Evolutionary conservation across 179 eudicot species (phyloP).

Genomic region (Corrigiola litoralis): DNA sequence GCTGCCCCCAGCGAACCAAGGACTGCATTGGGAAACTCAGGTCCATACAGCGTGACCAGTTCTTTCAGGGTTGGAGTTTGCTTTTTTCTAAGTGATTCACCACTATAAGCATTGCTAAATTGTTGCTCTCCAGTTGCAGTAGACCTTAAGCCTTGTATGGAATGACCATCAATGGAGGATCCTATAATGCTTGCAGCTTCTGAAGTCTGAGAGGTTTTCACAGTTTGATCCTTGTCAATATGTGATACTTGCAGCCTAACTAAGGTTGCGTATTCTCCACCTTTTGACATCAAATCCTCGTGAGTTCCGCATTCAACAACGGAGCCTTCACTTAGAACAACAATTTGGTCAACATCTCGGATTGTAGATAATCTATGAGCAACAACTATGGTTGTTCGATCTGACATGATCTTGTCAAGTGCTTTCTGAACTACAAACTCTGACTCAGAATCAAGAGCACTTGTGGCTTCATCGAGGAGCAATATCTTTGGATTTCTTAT

Average conservation of each 20-base stretch:
- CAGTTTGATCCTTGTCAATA: conserved; percentile 9
- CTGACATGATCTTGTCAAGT: conserved; percentile 39
- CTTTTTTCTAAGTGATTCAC: background rate
- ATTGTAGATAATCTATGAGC: conserved; percentile 70
- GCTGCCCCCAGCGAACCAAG: conserved; percentile 59
- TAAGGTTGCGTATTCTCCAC: conserved; percentile 48
- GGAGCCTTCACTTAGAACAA: conserved; percentile 41
- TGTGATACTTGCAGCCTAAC: conserved; percentile 44
- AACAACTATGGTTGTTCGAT: conserved; percentile 53
- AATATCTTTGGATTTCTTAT: conserved; percentile 59
- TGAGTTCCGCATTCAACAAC: conserved; percentile 58
- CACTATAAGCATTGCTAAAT: background rate
- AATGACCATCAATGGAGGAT: background rate
- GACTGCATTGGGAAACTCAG: conserved; percentile 57
- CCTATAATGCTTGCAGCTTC: conserved; percentile 7
- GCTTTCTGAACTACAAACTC: conserved; percentile 64
- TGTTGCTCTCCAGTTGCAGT: conserved; percentile 11
- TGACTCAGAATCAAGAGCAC: conserved; percentile 76
- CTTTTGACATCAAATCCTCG: conserved; percentile 34
- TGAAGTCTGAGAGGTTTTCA: background rate
- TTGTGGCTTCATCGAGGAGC: conserved; percentile 77
- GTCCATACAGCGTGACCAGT: conserved; percentile 40
- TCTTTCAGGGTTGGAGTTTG: conserved; percentile 46
- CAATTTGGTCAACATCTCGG: conserved; percentile 41
- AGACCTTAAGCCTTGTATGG: conserved; percentile 14